These are phyloP conservation scores for Kalaharituber pfeilii DNA, from an alignment of 2,329 filamentous ascomycete species.

Conservation along the genomic window DNA sequence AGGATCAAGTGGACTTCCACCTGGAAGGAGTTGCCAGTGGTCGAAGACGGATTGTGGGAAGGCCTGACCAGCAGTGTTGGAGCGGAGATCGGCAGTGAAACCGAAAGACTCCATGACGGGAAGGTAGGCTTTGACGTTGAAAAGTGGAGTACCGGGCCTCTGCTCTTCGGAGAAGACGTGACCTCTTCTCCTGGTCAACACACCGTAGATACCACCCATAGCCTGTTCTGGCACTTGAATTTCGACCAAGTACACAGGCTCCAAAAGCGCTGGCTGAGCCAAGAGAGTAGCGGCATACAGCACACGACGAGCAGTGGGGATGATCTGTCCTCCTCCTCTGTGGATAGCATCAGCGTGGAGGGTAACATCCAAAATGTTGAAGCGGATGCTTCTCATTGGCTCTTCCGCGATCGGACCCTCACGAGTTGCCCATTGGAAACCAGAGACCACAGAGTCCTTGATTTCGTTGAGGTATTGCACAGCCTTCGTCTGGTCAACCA, in stretches of 20 bases:
- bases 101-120: slow-evolving; percentile 96
- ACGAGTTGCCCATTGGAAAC: slow-evolving; percentile 98
- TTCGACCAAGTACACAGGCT: slow-evolving; percentile 98
- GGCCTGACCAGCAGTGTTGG: slow-evolving; percentile 85
- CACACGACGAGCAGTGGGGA: slow-evolving; percentile 93
- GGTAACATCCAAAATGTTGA: slow-evolving; percentile 99
- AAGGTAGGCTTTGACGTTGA: slow-evolving; percentile 97
- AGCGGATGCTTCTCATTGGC: slow-evolving; percentile 91
- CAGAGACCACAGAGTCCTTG: slow-evolving; percentile 98
- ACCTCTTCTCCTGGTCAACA: slow-evolving; percentile 91
- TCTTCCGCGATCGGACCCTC: slow-evolving; percentile 97
- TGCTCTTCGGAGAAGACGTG: slow-evolving; percentile 99
- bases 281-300: slow-evolving; percentile 85
- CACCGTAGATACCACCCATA: slow-evolving; percentile 99
- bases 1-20: slow-evolving; percentile 76
- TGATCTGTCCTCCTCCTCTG: slow-evolving; percentile 98
- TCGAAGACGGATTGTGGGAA: slow-evolving; percentile 99
- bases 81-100: slow-evolving; percentile 94
- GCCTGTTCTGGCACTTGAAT: slow-evolving; percentile 97
- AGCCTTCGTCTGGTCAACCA: slow-evolving; percentile 99
- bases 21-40: slow-evolving; percentile 92
- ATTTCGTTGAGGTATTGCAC: slow-evolving; percentile 99
- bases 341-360: slow-evolving; percentile 99
- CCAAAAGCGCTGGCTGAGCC: slow-evolving; percentile 75
- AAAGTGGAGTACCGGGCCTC: slow-evolving; percentile 93